phyloP scores from a whole-genome alignment of 345 rosid genomes.

The Rubroshorea leprosula region DNA sequence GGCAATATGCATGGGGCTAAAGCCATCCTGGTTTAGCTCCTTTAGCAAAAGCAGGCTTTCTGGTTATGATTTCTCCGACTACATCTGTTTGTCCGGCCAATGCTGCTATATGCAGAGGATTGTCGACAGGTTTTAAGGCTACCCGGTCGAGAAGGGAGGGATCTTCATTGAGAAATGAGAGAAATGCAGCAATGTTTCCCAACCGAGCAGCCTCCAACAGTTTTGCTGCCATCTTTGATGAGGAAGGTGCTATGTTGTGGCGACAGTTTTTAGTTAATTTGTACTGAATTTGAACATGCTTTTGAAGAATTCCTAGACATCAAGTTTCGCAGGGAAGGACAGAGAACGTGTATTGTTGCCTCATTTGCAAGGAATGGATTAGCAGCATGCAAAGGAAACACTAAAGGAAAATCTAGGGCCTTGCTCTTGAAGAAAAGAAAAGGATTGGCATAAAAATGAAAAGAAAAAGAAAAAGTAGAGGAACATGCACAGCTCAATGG shows the following conservation, averaged over 20 bases:
- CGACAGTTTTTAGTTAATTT: neutral
- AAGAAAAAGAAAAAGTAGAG: too few relatives aligned
- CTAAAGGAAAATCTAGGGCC: neutral
- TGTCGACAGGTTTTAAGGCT: slow-evolving; percentile 4
- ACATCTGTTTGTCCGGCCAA: slow-evolving; percentile 28
- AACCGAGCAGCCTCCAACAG: slow-evolving; percentile 18
- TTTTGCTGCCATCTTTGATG: slow-evolving; percentile 14
- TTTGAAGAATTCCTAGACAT: neutral
- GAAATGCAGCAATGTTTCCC: slow-evolving; percentile 3
- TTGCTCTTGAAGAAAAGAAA: too few relatives aligned
- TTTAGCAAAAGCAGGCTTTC: slow-evolving; percentile 14
- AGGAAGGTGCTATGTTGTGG: neutral
- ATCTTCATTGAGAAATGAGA: neutral
- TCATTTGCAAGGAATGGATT: neutral
- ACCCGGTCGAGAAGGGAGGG: slow-evolving; percentile 9
- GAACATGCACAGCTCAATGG: too few relatives aligned
- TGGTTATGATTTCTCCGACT: slow-evolving; percentile 19
- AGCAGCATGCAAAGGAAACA: too few relatives aligned
- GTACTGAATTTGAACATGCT: neutral
- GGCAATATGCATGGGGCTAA: slow-evolving; percentile 28
- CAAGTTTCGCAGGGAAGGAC: neutral
- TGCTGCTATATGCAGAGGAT: slow-evolving; percentile 29
- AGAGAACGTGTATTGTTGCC: neutral
- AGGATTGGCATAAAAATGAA: too few relatives aligned
- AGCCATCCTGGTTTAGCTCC: slow-evolving; percentile 28